Evolutionary conservation across 768 basidiomycete genomes (phyloP), one percentile per base, ranked within the genome.

Genomic region (Trametes cubensis): DNA sequence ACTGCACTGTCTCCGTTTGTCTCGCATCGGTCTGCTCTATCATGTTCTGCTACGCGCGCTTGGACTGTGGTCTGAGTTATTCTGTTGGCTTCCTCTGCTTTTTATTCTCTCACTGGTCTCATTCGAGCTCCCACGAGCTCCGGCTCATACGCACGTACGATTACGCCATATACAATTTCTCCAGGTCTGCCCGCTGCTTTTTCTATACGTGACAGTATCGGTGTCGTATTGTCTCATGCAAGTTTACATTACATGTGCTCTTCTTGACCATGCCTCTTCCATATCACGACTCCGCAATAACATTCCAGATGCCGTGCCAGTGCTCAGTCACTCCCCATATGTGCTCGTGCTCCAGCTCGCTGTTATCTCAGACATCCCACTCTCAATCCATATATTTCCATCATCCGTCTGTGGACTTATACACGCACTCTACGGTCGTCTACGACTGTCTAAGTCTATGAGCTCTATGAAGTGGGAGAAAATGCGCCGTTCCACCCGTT

Each of bases 11-110:
- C 47, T 63, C 48, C 51, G n/a, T 63, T 41, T 39, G 54, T 39
- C 40, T 46, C 45, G 55, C 62, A 58, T 49, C 26, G 41, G 41
- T 52, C 46, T 69, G 68, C 68, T 72, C 62, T 69, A 67, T 66
- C 67, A 72, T 72, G 68, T 67, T 69, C 28, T 62, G 66, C 28
- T 64, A 65, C 57, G 55, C 64, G 39, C 61, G 57, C 56, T 55
- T 54, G 55, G 53, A 63, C 62, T 41, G 14, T 21, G 26, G 55
- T 60, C 46, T 39, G 48, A 44, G 57, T 51, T 58, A 25, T 17
- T 26, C 11, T 50, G 34, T 44, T 48, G 26, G 3, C 28, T 26
- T 20, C n/a, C 17, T 48, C 46, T 49, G 23, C 30, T 39, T 34
- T 28, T 49, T 66, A 42, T 23, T 40, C 51, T 55, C 41, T 8